phyloP scores from a whole-genome alignment of 805 yeast species.

The Metschnikowia kunwiensis region DNA sequence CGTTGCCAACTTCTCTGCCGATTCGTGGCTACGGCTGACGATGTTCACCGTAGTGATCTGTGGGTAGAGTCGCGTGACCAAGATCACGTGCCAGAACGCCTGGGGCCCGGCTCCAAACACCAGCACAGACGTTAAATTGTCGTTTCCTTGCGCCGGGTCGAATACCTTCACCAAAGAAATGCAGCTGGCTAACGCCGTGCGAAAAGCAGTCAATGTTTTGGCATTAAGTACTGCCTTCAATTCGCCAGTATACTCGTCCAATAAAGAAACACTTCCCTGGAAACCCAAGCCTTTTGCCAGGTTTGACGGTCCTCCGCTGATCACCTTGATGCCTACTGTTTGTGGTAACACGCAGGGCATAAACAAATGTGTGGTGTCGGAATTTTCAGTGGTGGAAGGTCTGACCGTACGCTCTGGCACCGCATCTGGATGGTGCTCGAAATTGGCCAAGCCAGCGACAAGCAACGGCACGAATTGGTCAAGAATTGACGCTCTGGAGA shows the following conservation, averaged over 20 bases:
- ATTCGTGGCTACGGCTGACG: conserved; percentile 42
- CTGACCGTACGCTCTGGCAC: conserved; percentile 53
- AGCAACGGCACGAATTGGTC: conserved; percentile 36
- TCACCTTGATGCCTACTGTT: conserved; percentile 56
- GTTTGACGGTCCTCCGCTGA: conserved; percentile 49
- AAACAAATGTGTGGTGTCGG: conserved; percentile 49
- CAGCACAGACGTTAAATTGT: conserved; percentile 27
- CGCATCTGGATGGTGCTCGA: conserved; percentile 42
- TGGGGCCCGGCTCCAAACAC: conserved; percentile 65
- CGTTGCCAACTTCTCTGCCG: conserved; percentile 33
- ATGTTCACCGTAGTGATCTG: conserved; percentile 41
- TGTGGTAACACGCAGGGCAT: conserved; percentile 61
- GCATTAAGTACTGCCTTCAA: conserved; percentile 56
- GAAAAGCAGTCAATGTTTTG: conserved; percentile 56
- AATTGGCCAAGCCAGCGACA: conserved; percentile 37
- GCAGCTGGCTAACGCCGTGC: conserved; percentile 60
- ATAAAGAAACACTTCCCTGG: conserved; percentile 51
- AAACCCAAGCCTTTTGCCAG: conserved; percentile 45
- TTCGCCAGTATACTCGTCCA: conserved; percentile 51
- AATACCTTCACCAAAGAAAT: conserved; percentile 40
- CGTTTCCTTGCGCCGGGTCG: conserved; percentile 16
- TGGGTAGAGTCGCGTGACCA: conserved; percentile 39
- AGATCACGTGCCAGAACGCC: conserved; percentile 59
- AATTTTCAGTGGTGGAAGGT: conserved; percentile 28
- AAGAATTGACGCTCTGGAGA: conserved; percentile 26